Conservation (phyloP, 306 rosid genomes). For the Argentina anserina region DNA sequence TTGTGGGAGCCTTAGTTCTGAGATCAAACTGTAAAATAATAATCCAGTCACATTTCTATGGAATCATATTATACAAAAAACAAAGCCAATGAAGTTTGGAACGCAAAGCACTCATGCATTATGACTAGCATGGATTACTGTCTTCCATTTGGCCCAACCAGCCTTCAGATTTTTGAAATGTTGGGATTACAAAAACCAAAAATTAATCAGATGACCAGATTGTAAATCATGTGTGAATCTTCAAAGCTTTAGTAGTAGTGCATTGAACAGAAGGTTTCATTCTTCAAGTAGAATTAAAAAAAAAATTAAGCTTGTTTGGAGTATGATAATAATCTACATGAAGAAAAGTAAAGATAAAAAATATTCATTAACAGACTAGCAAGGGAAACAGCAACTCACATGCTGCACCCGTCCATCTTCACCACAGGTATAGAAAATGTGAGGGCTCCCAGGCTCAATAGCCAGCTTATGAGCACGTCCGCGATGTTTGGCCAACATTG, state of each 20-base stretch:
- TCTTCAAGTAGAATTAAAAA: not conserved
- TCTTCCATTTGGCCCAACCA: slow-evolving; percentile 15
- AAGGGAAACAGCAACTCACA: slow-evolving; percentile 52
- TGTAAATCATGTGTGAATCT: not conserved
- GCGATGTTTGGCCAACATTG: slow-evolving; percentile 53
- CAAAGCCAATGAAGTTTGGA: not conserved
- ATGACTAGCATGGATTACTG: slow-evolving; percentile 1
- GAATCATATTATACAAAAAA: not conserved
- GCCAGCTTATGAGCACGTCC: slow-evolving; percentile 94
- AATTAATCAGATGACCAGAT: not conserved
- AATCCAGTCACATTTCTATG: slow-evolving; percentile 26
- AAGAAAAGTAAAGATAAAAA: not conserved
- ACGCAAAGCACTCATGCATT: not conserved
- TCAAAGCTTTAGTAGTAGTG: not conserved
- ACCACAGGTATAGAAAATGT: slow-evolving; percentile 85
- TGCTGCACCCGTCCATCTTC: slow-evolving; percentile 95
- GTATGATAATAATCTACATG: not conserved
- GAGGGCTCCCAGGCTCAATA: slow-evolving; percentile 93
- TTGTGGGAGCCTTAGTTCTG: slow-evolving; percentile 58
- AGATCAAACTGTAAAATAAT: slow-evolving; percentile 77
- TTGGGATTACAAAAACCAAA: not conserved
- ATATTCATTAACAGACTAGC: slow-evolving; percentile 10
- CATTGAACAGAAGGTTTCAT: not conserved
- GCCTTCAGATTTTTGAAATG: not conserved
- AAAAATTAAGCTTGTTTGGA: not conserved